A percentile compares a stretch with the other conserved stretches of the same genome.
These are phyloP conservation scores for Stagonosporopsis tanaceti DNA, from an alignment of 2,329 filamentous ascomycete genomes.

Conservation along the genomic window DNA sequence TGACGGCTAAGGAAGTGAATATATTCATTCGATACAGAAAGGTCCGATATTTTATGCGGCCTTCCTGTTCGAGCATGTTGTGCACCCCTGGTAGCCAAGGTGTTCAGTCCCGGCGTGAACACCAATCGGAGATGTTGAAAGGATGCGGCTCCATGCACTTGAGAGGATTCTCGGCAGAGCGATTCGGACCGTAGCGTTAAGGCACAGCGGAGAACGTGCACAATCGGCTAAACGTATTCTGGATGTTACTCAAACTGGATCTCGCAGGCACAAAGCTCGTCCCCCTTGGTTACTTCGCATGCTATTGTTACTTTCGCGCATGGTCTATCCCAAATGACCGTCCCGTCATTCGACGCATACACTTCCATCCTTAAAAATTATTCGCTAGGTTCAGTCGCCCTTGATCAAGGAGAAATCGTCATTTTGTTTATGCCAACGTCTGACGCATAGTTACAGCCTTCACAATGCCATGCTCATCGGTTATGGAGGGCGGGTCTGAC, in stretches of 20 bases:
- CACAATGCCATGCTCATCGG: slow-evolving; percentile 16
- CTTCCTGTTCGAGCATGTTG: neutral
- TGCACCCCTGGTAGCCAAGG: neutral
- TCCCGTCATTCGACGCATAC: too few relatives aligned
- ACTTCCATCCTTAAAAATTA: neutral
- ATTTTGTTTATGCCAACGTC: slow-evolving; percentile 14
- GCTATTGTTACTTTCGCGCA: too few relatives aligned
- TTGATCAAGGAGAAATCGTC: too few relatives aligned
- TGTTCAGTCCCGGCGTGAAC: neutral
- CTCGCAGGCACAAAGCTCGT: neutral
- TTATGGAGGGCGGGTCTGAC: slow-evolving; percentile 11
- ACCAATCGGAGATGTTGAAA: neutral
- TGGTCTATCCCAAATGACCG: neutral
- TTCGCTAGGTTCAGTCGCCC: too few relatives aligned
- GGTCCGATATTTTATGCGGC: neutral
- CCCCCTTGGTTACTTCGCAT: too few relatives aligned
- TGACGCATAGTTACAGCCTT: slow-evolving; percentile 29
- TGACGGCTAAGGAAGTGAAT: neutral
- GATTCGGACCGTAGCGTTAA: neutral
- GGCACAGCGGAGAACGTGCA: neutral
- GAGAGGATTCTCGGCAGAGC: neutral
- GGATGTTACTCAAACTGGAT: neutral
- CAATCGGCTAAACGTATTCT: neutral
- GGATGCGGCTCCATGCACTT: neutral
- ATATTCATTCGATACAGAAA: neutral